Conservation (phyloP, 495 filamentous ascomycete species). For the Thermochaetoides thermophila region DNA sequence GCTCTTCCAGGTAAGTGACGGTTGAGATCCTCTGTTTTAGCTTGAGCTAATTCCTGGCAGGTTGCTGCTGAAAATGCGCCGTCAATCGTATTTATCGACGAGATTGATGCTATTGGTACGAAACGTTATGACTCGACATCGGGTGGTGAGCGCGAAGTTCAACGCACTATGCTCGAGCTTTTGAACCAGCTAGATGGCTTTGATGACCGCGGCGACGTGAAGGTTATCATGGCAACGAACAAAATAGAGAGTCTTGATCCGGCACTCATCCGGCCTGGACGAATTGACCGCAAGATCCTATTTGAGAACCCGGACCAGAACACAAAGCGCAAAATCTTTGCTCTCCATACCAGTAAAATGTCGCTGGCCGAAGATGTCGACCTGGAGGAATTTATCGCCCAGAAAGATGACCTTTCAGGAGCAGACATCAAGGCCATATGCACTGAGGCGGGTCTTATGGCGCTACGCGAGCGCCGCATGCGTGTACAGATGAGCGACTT, state of each 20-base stretch:
- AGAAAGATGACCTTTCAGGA: conserved; percentile 95
- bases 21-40: neutral
- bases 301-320: conserved; percentile 99
- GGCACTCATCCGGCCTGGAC: conserved; percentile 87
- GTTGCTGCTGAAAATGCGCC: conserved; percentile 93
- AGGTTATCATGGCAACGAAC: conserved; percentile 99
- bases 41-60: conserved; percentile 20
- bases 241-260: conserved; percentile 98
- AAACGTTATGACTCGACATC: conserved; percentile 98
- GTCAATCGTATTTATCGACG: conserved; percentile 98
- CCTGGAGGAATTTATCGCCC: conserved; percentile 93
- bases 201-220: conserved; percentile 97
- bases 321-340: conserved; percentile 99
- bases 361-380: conserved; percentile 89
- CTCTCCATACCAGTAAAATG: conserved; percentile 99
- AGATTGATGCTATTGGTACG: conserved; percentile 97
- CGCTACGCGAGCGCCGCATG: conserved; percentile 90
- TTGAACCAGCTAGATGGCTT: conserved; percentile 98
- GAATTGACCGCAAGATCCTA: conserved; percentile 98
- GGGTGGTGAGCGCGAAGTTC: conserved; percentile 92
- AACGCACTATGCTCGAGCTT: conserved; percentile 96
- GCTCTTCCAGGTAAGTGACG: conserved; percentile 61
- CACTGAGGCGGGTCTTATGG: conserved; percentile 91
- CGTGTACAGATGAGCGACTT: conserved; percentile 99
- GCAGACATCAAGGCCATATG: conserved; percentile 99